Evolutionary conservation across 495 filamentous ascomycete genomes (phyloP), one percentile per base, ranked within the genome.

Genomic region (Xylaria intraflava): DNA sequence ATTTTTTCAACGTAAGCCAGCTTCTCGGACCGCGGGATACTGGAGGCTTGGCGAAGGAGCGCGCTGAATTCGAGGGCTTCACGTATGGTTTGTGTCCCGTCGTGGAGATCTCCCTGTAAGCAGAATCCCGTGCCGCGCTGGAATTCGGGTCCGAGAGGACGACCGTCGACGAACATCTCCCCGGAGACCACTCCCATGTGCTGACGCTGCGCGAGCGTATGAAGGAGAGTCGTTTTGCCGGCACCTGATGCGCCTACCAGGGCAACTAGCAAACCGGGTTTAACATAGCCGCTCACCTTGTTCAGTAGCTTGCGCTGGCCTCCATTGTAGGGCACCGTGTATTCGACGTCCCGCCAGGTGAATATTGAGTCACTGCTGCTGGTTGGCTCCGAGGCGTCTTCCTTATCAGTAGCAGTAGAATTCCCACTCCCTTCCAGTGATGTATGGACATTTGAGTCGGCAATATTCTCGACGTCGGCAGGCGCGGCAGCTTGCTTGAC

Each of bases 91-190:
- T 86, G 79, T 0, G 88, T 90, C 39, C 83, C 76, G 26, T 93
- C 78, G 64, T 95, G 90, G 17, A 95, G 60, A 71, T 95, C 90
- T 72, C 87, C 87, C 66, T 96, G 90, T 65, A 94, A 83, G 58
- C 87, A 89, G 69, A 88, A 95, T 26, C 90, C 90, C 31, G 88
- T 92, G 17, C 79, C 78, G 19, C 90, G 79, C 62, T 91, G 87
- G 68, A 95, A 96, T 22, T 86, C 83, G 8, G 71, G 63, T 0
- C 78, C 83, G 0, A 90, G 76, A 0, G 78, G 70, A 26, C 79
- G 78, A 16, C 89, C 90, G 58, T 94, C 87, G 3, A 95, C 85
- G 11, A 90, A 75, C 79, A 92, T 88, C 20, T 85, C 78, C 11
- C 89, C 89, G 6, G 67, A 68, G 12, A 92, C 74, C 2, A 88